These are phyloP conservation scores for Neonectria punicea DNA, from an alignment of 2,329 filamentous ascomycete species.

Conservation along the genomic window DNA sequence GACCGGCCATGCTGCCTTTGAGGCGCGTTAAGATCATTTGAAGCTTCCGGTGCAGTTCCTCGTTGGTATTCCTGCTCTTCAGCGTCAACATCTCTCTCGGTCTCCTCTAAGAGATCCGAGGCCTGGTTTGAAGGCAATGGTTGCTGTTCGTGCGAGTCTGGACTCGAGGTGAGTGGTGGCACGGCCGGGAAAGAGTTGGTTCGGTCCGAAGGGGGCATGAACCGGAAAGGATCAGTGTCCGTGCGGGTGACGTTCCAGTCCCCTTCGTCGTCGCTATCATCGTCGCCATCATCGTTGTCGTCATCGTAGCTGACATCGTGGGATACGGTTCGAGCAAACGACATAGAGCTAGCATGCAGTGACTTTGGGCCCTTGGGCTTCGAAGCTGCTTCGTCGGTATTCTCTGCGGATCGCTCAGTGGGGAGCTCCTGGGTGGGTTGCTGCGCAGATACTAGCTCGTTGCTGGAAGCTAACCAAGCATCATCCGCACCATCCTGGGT, in stretches of 20 bases:
- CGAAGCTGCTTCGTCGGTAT: conserved; percentile 26
- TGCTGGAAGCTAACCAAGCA: conserved; percentile 40
- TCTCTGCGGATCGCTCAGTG: conserved; percentile 21
- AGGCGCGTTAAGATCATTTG: conserved; percentile 22
- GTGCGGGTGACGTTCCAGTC: conserved; percentile 65
- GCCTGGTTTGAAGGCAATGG: conserved; percentile 62
- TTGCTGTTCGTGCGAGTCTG: conserved; percentile 47
- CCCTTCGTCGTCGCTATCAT: conserved; percentile 65
- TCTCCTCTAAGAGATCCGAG: conserved; percentile 63
- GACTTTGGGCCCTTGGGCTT: conserved; percentile 47
- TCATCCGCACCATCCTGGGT: conserved; percentile 38
- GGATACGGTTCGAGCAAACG: conserved; percentile 72
- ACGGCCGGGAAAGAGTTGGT: conserved; percentile 73
- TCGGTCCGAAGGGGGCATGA: conserved; percentile 66
- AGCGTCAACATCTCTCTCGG: conserved; percentile 59
- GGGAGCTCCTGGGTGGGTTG: conserved; percentile 21
- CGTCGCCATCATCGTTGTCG: conserved; percentile 67
- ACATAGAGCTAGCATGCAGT: conserved; percentile 70
- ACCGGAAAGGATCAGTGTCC: conserved; percentile 68
- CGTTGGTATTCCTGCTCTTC: conserved; percentile 51
- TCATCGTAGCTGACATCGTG: conserved; percentile 69
- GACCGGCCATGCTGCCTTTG: conserved; percentile 42
- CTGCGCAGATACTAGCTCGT: conserved; percentile 23
- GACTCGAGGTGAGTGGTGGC: conserved; percentile 51
- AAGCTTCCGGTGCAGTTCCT: conserved; percentile 25